A percentile compares a stretch with the other conserved stretches of the same genome.
These are phyloP conservation scores for Penicillium odoratum DNA, from an alignment of 495 filamentous ascomycete genomes.

Conservation along the genomic window DNA sequence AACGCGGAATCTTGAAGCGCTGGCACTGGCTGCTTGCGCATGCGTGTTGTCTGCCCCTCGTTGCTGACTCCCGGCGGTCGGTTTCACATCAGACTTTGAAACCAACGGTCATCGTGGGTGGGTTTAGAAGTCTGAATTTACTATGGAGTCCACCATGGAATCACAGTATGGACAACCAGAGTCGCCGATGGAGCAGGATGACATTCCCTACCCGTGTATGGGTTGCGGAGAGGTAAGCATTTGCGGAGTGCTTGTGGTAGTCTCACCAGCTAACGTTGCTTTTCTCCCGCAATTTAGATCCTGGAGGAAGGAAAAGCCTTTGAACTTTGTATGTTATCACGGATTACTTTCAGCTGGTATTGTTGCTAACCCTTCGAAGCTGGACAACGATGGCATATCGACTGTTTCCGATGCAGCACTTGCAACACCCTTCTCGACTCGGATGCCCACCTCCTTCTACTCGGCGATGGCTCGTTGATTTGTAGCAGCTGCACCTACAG, in stretches of 20 bases:
- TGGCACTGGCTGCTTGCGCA: constrained; percentile 14
- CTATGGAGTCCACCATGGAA: constrained; percentile 34
- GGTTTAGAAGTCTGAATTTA: neutral
- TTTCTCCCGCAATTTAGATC: constrained; percentile 56
- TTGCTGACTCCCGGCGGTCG: constrained; percentile 1
- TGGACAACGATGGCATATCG: constrained; percentile 98
- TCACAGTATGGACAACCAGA: constrained; percentile 64
- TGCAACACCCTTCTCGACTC: constrained; percentile 95
- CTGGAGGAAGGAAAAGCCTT: constrained; percentile 98
- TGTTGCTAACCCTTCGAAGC: constrained; percentile 52
- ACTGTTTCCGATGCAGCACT: constrained; percentile 98
- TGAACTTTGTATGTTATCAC: constrained; percentile 76
- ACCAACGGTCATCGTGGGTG: constrained; percentile 3
- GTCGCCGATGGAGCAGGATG: constrained; percentile 82
- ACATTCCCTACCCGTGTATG: constrained; percentile 89
- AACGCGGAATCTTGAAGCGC: neutral
- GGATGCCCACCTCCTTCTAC: constrained; percentile 94
- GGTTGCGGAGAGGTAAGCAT: constrained; percentile 89
- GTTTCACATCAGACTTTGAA: neutral
- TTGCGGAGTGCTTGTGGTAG: constrained; percentile 4
- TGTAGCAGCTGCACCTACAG: constrained; percentile 99
- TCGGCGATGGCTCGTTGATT: constrained; percentile 96
- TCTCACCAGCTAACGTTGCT: constrained; percentile 16
- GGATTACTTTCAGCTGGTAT: neutral
- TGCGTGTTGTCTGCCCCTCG: constrained; percentile 1